Base-by-base conservation (phyloP, 768 basidiomycete genomes). In the Pleurotus citrinopileatus region DNA sequence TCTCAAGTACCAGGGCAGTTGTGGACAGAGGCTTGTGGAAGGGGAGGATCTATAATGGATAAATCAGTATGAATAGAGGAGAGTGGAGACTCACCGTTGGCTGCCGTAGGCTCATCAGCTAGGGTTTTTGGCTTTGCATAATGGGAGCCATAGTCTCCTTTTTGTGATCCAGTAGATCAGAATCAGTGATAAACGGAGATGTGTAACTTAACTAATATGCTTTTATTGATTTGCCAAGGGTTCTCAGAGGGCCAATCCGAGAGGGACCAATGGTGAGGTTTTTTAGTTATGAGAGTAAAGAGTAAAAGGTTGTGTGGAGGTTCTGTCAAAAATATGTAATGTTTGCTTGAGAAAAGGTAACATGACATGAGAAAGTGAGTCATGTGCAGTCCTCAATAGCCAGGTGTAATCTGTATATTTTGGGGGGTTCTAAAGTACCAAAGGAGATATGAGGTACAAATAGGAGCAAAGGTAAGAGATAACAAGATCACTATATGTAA, bases 251-350 rank as follows among this genome's bases (percentile, higher is more conserved):
- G 44, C 44, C 44, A 46, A 28, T 15, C n/a, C n/a, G n/a, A n/a
- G n/a, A n/a, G n/a, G n/a, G n/a, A n/a, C n/a, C n/a, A n/a, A n/a
- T n/a, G n/a, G 23, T 46, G 44, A 28, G 44, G 44, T 22, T 0
- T 10, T 19, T 5, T 6, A 5, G 12, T 4, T 13, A 19, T 9
- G 22, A 15, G 13, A 13, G 26, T n/a, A n/a, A n/a, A 32, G 26
- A 28, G 15, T 15, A n/a, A n/a, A n/a, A n/a, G n/a, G n/a, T n/a
- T n/a, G n/a, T n/a, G n/a, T n/a, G 25, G 20, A 46, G 44, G 42
- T 20, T 43, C 44, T 25, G 26, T 46, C 25, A 46, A 46, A 46
- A 46, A 46, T 46, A 46, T 46, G 45, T 46, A 28, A 29, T 15
- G 45, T 46, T 28, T 15, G 26, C 25, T 6, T 7, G 22, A 5